Percentiles rank a stretch among this genome's conserved stretches.
These are phyloP conservation scores for Penicillium goetzii DNA, from an alignment of 495 filamentous ascomycete genomes.

Conservation along the genomic window DNA sequence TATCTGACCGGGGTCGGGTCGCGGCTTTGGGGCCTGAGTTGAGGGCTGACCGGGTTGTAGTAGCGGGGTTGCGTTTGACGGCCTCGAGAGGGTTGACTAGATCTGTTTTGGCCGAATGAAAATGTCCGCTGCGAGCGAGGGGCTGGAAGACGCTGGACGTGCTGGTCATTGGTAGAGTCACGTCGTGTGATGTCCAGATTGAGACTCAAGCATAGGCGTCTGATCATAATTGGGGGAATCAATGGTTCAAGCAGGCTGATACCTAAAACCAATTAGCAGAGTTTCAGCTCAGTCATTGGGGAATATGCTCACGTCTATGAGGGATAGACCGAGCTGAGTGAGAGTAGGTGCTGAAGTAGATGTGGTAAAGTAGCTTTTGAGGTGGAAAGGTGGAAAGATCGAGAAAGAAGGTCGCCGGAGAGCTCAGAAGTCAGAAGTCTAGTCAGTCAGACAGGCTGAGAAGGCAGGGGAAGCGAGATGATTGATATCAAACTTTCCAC, in stretches of 20 bases:
- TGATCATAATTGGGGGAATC: not conserved
- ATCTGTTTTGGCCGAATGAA: not conserved
- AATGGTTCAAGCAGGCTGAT: not conserved
- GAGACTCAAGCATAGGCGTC: not conserved
- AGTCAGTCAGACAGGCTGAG: not conserved
- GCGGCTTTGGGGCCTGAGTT: not conserved
- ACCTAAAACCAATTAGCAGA: not conserved
- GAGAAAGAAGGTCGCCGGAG: not conserved
- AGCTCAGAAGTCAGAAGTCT: too few species aligned
- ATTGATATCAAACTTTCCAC: not conserved
- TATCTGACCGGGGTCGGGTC: not conserved
- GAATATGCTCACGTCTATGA: not conserved
- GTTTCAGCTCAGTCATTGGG: not conserved
- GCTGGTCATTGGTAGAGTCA: not conserved
- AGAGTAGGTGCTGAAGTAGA: too few species aligned
- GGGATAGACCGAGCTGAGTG: too few species aligned
- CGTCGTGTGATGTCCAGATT: not conserved
- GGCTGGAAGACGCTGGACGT: not conserved
- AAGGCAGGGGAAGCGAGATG: not conserved
- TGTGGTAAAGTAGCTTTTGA: too few species aligned
- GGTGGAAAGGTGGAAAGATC: not conserved
- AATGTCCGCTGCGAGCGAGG: not conserved
- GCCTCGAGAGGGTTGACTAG: not conserved
- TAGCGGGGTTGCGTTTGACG: not conserved
- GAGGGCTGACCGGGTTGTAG: not conserved